Conservation (phyloP, 2,329 filamentous ascomycete species). For the Penicillium sp. region DNA sequence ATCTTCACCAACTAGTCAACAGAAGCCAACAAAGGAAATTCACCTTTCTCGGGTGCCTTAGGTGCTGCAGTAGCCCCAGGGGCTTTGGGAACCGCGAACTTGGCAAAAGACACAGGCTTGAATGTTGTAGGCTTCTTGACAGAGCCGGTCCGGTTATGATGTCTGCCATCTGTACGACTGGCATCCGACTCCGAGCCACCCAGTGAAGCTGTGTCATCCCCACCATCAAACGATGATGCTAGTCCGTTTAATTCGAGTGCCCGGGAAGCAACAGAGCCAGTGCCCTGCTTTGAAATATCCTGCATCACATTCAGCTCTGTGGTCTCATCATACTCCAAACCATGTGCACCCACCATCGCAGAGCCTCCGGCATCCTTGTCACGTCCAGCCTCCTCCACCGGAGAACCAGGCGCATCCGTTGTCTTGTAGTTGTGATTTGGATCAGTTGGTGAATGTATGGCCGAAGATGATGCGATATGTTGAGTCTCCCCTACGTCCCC, state of each 20-base stretch:
- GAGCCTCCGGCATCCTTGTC: constrained; percentile 30
- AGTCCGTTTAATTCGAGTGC: constrained; percentile 45
- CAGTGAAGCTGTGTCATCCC: constrained; percentile 43
- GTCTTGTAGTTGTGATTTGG: constrained; percentile 28
- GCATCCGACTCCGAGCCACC: constrained; percentile 66
- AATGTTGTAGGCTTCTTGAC: constrained; percentile 64
- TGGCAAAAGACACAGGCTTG: constrained; percentile 68
- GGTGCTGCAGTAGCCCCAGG: constrained; percentile 54
- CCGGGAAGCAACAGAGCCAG: constrained; percentile 37
- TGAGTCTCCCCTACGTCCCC: constrained; percentile 48
- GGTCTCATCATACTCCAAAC: constrained; percentile 11
- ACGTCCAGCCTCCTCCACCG: constrained; percentile 24
- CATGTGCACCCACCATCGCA: constrained; percentile 33
- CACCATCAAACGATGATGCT: constrained; percentile 38
- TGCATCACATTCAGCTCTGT: constrained; percentile 25
- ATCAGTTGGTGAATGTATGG: constrained; percentile 30
- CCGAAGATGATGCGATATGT: constrained; percentile 41
- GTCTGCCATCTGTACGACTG: constrained; percentile 56
- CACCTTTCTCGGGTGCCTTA: constrained; percentile 59
- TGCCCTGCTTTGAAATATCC: constrained; percentile 35
- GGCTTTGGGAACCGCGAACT: constrained; percentile 66
- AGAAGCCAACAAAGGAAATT: constrained; percentile 19
- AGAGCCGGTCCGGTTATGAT: constrained; percentile 50
- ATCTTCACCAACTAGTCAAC: background rate
- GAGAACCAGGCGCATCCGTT: constrained; percentile 19